phyloP scores from a whole-genome alignment of 805 yeast species.

The Yarrowia keelungensis region DNA sequence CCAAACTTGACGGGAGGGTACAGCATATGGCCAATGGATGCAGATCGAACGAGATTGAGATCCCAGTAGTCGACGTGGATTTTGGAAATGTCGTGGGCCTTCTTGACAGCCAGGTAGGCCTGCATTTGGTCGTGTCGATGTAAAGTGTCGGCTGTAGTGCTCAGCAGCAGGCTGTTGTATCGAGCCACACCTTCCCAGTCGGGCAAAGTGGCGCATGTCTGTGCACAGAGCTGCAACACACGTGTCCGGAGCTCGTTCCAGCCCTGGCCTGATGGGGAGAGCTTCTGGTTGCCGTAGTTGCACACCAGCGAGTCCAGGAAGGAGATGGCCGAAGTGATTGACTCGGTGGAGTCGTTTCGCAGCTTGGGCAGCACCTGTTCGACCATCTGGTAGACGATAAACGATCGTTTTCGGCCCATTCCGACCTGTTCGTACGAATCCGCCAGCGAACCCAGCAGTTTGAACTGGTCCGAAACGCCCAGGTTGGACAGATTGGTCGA shows the following conservation, averaged over 20 bases:
- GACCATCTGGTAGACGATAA: conserved; percentile 25
- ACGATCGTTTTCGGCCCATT: conserved; percentile 59
- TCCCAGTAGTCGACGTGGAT: conserved; percentile 68
- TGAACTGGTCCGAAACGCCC: conserved; percentile 61
- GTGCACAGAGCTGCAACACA: conserved; percentile 59
- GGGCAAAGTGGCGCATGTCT: conserved; percentile 59
- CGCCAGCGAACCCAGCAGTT: conserved; percentile 71
- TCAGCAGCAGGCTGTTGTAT: conserved; percentile 62
- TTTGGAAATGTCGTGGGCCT: conserved; percentile 42
- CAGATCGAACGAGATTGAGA: conserved; percentile 63
- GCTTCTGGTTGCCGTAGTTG: conserved; percentile 60
- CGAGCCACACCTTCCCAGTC: conserved; percentile 56
- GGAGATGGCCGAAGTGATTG: conserved; percentile 43
- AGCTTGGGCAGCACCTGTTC: conserved; percentile 27
- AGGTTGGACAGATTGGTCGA: conserved; percentile 56
- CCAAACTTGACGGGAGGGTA: conserved; percentile 37
- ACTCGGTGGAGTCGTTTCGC: conserved; percentile 18
- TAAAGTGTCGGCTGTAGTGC: conserved; percentile 62
- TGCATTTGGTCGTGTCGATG: conserved; percentile 64
- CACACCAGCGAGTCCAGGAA: conserved; percentile 59
- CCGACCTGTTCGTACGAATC: conserved; percentile 67
- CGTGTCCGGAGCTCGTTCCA: conserved; percentile 69
- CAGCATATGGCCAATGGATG: conserved; percentile 45
- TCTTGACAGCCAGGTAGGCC: conserved; percentile 51
- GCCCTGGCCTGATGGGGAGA: conserved; percentile 50